Evolutionary conservation across 73 alveolate species (phyloP), one percentile per base, ranked within the genome.

Genomic region (Blepharisma stoltei): DNA sequence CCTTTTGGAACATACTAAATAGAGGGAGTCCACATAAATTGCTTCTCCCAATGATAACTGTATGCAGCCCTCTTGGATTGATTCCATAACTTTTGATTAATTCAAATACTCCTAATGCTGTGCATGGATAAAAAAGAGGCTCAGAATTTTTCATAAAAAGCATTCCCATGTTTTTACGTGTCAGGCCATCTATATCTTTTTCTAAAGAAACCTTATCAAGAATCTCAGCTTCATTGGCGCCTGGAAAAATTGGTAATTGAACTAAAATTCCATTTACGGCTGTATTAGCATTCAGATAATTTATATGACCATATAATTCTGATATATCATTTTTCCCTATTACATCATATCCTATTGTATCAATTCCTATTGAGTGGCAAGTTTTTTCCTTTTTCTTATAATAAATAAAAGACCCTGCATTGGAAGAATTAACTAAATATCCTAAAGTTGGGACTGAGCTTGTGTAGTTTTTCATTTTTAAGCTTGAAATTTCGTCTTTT

Each of bases 111-210:
- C 86, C 89, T 9, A 54, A 47, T 4, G 85, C 87, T 5, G 89
- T 82, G 53, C 86, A 73, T 4, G 89, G 89, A 27, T 32, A 41
- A 47, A 20, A 54, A 25, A 54, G 1, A 18, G 83, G 76, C 37
- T 60, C 14, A 37, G 21, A 27, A 21, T 27, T 14, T 37, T 60
- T 60, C 21, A 25, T 54, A 3, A 69, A 66, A 44, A 82, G 67
- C 48, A 50, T 76, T 21, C 89, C 97, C 32, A 89, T 54, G 79
- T 89, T 92, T 41, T 25, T 43, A 0, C 93, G 91, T 49, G 76
- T 83, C 55, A 92, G 81, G 68, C 97, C 97, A 76, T 92, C 97
- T 6, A 86, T 94, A 76, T 92, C 97, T 73, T 92, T 92, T 67
- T 65, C 27, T 7, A 86, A 86, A 6, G 79, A 54, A 43, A 91